Percentiles rank a stretch among this genome's conserved stretches.
These are phyloP conservation scores for Diaporthe citriasiana DNA, from an alignment of 2,329 filamentous ascomycete genomes.

Conservation along the genomic window DNA sequence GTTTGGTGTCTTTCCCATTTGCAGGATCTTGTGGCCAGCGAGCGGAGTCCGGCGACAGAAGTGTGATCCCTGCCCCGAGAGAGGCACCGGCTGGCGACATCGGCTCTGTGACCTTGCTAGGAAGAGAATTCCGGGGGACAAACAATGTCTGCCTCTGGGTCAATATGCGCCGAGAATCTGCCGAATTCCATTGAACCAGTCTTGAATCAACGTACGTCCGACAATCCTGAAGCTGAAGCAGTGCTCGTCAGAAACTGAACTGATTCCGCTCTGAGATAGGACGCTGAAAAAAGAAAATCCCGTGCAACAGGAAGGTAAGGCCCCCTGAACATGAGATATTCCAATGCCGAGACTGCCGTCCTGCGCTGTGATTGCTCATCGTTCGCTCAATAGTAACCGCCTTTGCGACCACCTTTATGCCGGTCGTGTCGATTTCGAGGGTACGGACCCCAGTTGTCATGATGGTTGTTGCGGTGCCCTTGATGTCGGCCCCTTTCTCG, in stretches of 20 bases:
- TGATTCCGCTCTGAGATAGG: background rate
- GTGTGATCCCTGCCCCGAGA: background rate
- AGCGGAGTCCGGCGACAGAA: constrained; percentile 27
- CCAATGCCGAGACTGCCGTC: background rate
- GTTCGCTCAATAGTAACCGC: constrained; percentile 41
- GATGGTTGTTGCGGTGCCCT: constrained; percentile 39
- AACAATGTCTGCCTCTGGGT: background rate
- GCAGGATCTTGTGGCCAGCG: constrained; percentile 19
- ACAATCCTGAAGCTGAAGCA: background rate
- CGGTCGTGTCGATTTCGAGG: constrained; percentile 41
- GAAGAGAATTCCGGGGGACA: background rate
- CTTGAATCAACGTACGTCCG: background rate
- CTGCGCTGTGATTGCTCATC: background rate
- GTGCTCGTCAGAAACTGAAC: background rate
- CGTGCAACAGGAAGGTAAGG: background rate
- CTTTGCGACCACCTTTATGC: constrained; percentile 42
- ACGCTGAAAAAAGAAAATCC: background rate
- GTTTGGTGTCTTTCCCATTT: background rate
- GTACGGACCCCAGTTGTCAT: constrained; percentile 42
- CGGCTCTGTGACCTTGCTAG: background rate
- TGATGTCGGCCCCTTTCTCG: constrained; percentile 43
- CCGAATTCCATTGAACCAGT: background rate
- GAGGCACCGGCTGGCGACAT: background rate
- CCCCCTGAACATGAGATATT: background rate
- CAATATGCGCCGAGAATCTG: constrained; percentile 7